phyloP scores from a whole-genome alignment of 495 filamentous ascomycete species.

The Podospora sp. region DNA sequence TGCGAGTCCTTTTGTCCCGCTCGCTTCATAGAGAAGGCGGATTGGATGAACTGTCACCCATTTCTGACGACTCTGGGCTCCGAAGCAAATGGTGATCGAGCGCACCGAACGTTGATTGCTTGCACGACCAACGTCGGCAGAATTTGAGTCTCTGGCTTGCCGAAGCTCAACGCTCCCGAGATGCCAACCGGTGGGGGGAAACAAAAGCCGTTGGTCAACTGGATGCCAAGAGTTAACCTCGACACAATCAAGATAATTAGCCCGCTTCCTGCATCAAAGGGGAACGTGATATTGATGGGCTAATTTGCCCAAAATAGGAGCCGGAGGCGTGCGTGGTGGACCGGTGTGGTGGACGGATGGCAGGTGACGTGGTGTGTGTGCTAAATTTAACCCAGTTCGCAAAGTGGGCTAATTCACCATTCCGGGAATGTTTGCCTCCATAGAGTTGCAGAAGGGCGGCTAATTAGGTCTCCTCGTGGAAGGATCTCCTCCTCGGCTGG shows the following conservation, averaged over 20 bases:
- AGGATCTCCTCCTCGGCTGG: slow-evolving; percentile 1
- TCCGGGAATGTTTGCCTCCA: slow-evolving; percentile 5
- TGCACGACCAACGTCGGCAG: slow-evolving; percentile 9
- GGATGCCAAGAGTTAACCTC: not conserved
- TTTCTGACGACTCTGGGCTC: too few relatives aligned
- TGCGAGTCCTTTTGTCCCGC: not conserved
- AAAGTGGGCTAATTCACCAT: slow-evolving; percentile 33
- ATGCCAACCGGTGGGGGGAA: slow-evolving; percentile 4
- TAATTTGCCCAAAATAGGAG: slow-evolving; percentile 36
- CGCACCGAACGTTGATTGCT: too few relatives aligned
- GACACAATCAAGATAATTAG: not conserved
- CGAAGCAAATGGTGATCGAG: too few relatives aligned
- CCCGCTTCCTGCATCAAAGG: not conserved
- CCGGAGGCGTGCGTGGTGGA: not conserved
- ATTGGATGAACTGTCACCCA: too few relatives aligned
- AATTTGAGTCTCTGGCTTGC: slow-evolving; percentile 3
- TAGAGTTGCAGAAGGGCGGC: slow-evolving; percentile 21
- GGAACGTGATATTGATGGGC: not conserved
- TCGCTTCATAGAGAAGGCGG: too few relatives aligned
- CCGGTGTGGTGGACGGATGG: not conserved
- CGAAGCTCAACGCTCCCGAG: not conserved
- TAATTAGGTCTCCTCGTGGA: slow-evolving; percentile 37
- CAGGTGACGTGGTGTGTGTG: not conserved
- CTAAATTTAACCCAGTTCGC: not conserved
- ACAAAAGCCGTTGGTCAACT: slow-evolving; percentile 14